Base-by-base conservation (phyloP, 345 rosid genomes). In the Chamaenerion angustifolium region DNA sequence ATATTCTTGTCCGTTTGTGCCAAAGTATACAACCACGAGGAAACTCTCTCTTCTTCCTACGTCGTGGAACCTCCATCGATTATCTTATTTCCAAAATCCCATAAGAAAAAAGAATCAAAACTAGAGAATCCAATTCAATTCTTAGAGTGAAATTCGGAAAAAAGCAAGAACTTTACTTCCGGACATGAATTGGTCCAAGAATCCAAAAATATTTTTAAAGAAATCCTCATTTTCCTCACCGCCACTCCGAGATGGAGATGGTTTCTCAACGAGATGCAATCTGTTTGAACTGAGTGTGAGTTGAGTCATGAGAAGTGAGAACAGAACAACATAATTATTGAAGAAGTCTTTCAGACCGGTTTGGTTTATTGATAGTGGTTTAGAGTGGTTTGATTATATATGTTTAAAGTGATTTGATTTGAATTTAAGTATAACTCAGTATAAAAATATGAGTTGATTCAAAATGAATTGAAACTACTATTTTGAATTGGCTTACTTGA, bases 31-130 rank as follows among this genome's bases (percentile, higher is more conserved):
- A 82, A 43, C 89, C 89, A 82, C 43, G 82, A 74, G 40, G 72
- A 76, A 2, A 82, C 76, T 67, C 70, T 78, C 70, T 79, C 85
- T 55, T 82, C 90, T 55, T 62, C 82, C 52, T 68, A 72, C 8
- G 89, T 68, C 69, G 67, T 60, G n/a, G 68, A 70, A 13, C 81
- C 77, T 12, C 85, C 85, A 43, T 76, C 77, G 23, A 50, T n/a
- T n/a, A n/a, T 44, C 61, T 70, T 74, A 16, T 23, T 83, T 78
- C 54, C 63, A 66, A 19, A 49, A 42, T 40, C 51, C 72, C 64
- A 27, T 13, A 16, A 41, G 66, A 40, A 55, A 10, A 19, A 9
- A 19, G 40, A 16, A 8, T 8, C 4, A 43, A 10, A 18, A 43
- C 12, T 43, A 43, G 41, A 4, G 6, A 5, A 21, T 42, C 7